These are phyloP conservation scores for Claviceps lovelessii DNA, from an alignment of 2,329 filamentous ascomycete species.

Conservation along the genomic window DNA sequence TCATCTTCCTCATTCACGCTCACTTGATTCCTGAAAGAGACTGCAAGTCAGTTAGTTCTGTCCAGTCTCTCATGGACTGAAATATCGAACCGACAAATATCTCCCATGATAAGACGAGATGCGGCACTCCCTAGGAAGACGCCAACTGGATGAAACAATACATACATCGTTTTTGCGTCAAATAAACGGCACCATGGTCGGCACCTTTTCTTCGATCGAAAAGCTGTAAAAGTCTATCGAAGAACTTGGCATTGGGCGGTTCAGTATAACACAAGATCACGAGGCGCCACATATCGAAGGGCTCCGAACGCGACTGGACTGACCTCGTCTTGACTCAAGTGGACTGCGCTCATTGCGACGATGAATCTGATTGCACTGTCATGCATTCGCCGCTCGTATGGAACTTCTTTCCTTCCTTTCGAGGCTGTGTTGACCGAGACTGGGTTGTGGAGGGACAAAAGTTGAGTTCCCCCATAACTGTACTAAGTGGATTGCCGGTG, in stretches of 20 bases:
- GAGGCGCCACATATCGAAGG: neutral
- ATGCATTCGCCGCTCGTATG: neutral
- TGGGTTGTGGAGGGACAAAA: neutral
- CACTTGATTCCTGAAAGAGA: neutral
- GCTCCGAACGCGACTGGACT: neutral
- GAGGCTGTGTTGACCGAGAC: neutral
- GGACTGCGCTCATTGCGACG: constrained; percentile 13
- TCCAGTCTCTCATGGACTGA: neutral
- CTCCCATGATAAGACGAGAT: neutral
- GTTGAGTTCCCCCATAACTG: neutral
- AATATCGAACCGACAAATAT: neutral
- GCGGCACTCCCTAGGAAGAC: neutral
- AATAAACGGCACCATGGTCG: constrained; percentile 57
- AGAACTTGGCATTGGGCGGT: constrained; percentile 43
- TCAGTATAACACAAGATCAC: neutral
- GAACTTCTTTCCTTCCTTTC: neutral
- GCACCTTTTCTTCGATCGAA: constrained; percentile 53
- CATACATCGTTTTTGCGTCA: constrained; percentile 65
- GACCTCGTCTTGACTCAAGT: constrained; percentile 28
- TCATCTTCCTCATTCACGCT: constrained; percentile 26
- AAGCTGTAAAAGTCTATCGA: constrained; percentile 50
- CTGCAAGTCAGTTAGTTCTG: neutral
- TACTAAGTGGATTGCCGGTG: no score
- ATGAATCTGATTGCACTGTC: neutral
- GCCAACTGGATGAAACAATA: constrained; percentile 1